Evolutionary conservation across 306 rosid genomes (phyloP).

Genomic region (Mimosa bimucronata): DNA sequence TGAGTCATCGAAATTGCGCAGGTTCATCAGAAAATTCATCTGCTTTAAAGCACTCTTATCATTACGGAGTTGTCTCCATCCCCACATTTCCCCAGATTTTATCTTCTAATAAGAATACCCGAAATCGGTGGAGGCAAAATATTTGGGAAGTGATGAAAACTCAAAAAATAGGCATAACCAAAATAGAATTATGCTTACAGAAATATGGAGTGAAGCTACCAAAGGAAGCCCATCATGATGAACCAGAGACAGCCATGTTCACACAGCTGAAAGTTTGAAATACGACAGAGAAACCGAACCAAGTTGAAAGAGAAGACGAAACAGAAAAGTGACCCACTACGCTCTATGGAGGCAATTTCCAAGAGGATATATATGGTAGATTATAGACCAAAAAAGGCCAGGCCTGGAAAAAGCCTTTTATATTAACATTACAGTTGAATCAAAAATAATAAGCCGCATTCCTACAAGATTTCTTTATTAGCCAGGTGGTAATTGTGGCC

Average conservation of each 20-base stretch:
- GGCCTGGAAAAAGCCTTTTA: background rate
- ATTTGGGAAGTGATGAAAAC: background rate
- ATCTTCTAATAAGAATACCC: constrained; percentile 17
- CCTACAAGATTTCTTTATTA: background rate
- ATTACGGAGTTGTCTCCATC: background rate
- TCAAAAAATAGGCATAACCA: background rate
- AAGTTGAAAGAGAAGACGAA: constrained; percentile 15
- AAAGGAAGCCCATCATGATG: constrained; percentile 18
- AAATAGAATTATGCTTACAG: constrained; percentile 24
- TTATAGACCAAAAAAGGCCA: too few species aligned
- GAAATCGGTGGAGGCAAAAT: too few species aligned
- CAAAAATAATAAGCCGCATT: background rate
- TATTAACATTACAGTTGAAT: background rate
- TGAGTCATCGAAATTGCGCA: constrained; percentile 1
- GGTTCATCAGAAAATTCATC: too few species aligned
- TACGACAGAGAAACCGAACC: background rate
- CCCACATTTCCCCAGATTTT: constrained; percentile 1
- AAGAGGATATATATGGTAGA: constrained; percentile 21
- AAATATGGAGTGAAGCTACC: constrained; percentile 17
- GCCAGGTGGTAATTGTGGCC: background rate
- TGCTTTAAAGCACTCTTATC: background rate
- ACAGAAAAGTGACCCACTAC: background rate
- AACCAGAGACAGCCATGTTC: background rate
- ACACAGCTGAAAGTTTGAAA: background rate
- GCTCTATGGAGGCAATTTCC: constrained; percentile 5